Conservation (phyloP, 2,329 filamentous ascomycete species). For the Phyllosticta capitalensis region DNA sequence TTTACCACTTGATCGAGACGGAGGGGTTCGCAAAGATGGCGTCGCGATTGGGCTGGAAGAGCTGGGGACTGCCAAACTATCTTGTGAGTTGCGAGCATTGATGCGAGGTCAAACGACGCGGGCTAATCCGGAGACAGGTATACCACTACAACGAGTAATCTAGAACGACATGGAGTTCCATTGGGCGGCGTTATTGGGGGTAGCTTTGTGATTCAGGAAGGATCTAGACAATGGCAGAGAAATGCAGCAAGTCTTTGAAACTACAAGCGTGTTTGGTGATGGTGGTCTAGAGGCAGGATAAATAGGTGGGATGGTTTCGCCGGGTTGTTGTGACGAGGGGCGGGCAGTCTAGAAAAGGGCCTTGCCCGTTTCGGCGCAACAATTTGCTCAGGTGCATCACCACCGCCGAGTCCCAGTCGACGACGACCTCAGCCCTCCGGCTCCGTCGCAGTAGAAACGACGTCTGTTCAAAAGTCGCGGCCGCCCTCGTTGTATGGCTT, state of each 20-base stretch:
- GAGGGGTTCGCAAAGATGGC: conserved; percentile 99
- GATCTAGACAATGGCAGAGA: neutral
- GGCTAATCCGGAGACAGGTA: conserved; percentile 44
- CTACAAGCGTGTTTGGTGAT: neutral
- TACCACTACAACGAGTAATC: conserved; percentile 80
- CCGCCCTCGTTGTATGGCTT: neutral
- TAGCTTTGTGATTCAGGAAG: neutral
- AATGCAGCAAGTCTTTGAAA: neutral
- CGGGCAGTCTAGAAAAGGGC: neutral
- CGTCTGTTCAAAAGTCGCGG: neutral
- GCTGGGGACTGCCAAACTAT: conserved; percentile 90
- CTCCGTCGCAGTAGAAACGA: neutral
- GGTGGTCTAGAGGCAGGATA: neutral
- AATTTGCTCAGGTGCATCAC: conserved; percentile 11
- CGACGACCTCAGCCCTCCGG: neutral
- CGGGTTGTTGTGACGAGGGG: too few species aligned
- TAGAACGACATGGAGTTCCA: conserved; percentile 14
- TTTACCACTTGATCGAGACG: conserved; percentile 95
- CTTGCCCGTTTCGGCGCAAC: neutral
- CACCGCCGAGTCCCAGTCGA: neutral
- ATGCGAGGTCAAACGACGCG: neutral
- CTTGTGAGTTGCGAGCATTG: conserved; percentile 52
- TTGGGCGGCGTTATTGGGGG: conserved; percentile 23
- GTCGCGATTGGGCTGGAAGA: conserved; percentile 71
- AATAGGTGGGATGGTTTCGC: neutral